Evolutionary conservation across 2,329 filamentous ascomycete genomes (phyloP).

Genomic region (Diaporthe batatas): DNA sequence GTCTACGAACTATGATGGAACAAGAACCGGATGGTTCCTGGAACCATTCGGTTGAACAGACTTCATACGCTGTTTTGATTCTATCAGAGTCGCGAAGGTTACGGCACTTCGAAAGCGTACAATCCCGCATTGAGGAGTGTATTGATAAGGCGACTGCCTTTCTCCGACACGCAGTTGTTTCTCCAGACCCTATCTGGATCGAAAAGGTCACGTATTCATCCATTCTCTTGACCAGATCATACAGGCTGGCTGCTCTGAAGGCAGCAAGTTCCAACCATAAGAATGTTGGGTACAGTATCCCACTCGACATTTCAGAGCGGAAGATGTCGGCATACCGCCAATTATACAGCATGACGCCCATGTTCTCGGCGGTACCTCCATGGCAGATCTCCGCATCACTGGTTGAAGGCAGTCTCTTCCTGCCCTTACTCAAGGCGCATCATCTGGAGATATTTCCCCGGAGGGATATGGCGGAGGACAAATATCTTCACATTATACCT

Average conservation of each 20-base stretch:
- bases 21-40: no score
- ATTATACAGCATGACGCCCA: background rate
- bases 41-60: no score
- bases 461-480: background rate
- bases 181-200: no score
- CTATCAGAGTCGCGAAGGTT: no score
- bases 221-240: background rate
- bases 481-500: background rate
- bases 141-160: no score
- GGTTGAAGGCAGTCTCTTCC: background rate
- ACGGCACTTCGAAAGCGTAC: no score
- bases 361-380: background rate
- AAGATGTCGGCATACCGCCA: no score
- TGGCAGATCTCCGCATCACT: background rate
- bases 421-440: background rate
- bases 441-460: background rate
- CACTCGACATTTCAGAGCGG: background rate
- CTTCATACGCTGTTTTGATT: no score
- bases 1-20: no score
- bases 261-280: background rate
- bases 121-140: no score
- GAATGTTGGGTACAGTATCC: background rate
- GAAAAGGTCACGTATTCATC: constrained; percentile 18
- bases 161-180: no score
- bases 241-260: background rate